Conservation (phyloP, 345 rosid genomes). For the Odontarrhena argentea region DNA sequence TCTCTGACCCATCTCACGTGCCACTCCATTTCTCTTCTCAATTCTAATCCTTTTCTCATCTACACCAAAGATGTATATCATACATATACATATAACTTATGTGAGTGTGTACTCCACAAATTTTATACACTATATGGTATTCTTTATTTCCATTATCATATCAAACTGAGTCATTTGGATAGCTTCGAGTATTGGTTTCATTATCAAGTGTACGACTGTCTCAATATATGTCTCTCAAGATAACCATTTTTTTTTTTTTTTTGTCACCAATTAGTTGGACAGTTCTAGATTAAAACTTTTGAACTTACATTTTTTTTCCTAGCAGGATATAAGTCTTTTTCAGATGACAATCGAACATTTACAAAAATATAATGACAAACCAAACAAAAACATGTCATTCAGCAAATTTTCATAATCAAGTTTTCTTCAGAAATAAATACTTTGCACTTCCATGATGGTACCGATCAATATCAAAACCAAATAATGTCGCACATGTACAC, state of each 20-base stretch:
- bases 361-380: background rate
- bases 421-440: background rate
- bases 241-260: too few relatives aligned
- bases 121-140: background rate
- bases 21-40: constrained; percentile 27
- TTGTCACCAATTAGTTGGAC: too few relatives aligned
- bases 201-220: too few relatives aligned
- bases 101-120: background rate
- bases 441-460: constrained; percentile 25
- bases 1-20: constrained; percentile 43
- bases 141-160: background rate
- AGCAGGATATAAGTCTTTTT: too few relatives aligned
- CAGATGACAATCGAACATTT: background rate
- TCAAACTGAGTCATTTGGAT: background rate
- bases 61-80: background rate
- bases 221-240: too few relatives aligned
- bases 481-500: constrained; percentile 37
- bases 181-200: too few relatives aligned
- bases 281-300: too few relatives aligned
- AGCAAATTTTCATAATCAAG: constrained; percentile 2
- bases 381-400: background rate
- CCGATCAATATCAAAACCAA: constrained; percentile 36
- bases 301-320: too few relatives aligned
- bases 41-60: constrained; percentile 21
- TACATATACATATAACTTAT: background rate